Evolutionary conservation across 495 filamentous ascomycete species (phyloP), one percentile per base, ranked within the genome.

Genomic region (Aspergillus carlsbadensis): DNA sequence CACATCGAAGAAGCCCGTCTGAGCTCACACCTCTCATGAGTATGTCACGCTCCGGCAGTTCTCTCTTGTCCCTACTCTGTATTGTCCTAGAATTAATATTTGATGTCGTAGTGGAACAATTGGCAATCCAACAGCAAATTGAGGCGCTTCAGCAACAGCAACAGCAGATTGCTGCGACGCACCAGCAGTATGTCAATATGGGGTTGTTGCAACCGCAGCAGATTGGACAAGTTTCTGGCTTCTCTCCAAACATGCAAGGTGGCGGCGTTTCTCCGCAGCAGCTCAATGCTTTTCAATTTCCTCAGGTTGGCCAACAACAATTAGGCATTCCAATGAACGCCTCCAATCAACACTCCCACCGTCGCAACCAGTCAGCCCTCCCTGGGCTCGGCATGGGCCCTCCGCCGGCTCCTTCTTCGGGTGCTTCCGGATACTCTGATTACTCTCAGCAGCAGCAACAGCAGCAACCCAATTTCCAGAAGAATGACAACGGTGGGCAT

Each of bases 1-100:
- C 95, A 66, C 94, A 98, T 76, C 87, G 94, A 67, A 84, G 94
- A 72, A 98, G 92, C 76, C 94, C 94, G 44, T 98, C 95, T 58
- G 95, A 98, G 81, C 80, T 98, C 66, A 98, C 94, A 43, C 95
- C 95, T 57, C 78, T 98, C 72, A 96, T 98, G 90, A 96, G 95
- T 92, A 92, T 81, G 92, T 88, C n/a, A n/a, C n/a, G n/a, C n/a
- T n/a, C n/a, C n/a, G n/a, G n/a, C n/a, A n/a, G n/a, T n/a, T n/a
- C n/a, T n/a, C n/a, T n/a, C n/a, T 26, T 3, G 14, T 14, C 17
- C 21, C 20, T 22, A 13, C 46, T 18, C 17, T 29, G 4, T 20
- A 26, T 21, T 34, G 44, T 4, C 26, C 26, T 29, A 8, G 8
- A 29, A 17, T 54, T 69, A 43, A 62, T 57, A 57, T 10, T 45